Base-by-base conservation (phyloP, 805 yeast genomes). In the Zygosaccharomyces siamensis region DNA sequence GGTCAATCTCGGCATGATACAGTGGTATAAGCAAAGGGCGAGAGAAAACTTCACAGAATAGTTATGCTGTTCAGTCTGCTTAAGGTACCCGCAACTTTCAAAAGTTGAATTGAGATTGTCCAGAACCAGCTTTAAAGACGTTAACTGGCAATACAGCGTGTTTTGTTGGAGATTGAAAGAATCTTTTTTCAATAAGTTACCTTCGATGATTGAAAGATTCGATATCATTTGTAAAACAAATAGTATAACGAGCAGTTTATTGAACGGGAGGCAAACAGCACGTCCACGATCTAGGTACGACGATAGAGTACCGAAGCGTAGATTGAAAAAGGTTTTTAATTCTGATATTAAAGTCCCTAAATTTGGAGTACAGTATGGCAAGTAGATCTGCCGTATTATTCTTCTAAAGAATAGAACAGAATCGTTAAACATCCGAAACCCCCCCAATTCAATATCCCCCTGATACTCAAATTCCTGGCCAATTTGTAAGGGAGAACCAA, bases 401-500 rank as follows among this genome's bases (percentile, higher is more conserved):
- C 16, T 14, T 11, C 33, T 31, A 4, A 31, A 31, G n/a, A 31
- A 31, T 14, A 31, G n/a, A 16, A 31, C 33, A 8, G 16, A 14
- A 11, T 14, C 16, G 2, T 12, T 14, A 7, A 31, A 31, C 4
- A 11, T n/a, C 7, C n/a, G 16, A 31, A 31, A 14, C 12, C 18
- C n/a, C 4, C 33, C 33, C 3, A 31, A 31, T 11, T 31, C 16
- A 11, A 11, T 6, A 8, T 31, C n/a, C 5, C 28, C 4, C 10
- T 26, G 28, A 8, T 26, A 31, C 23, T 38, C 44, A 30, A 38
- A 35, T 5, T 11, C 47, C 7, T 49, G 50, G 14, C 46, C 26
- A 32, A 51, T 48, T 4, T 31, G 31, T 4, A 47, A 36, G 4
- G 57, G 54, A 24, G 39, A 38, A 7, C 57, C 57, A 3, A 49